Percentiles rank a stretch among this genome's conserved stretches.
These are phyloP conservation scores for Starmerella davenportii DNA, from an alignment of 805 yeast species.

Conservation along the genomic window DNA sequence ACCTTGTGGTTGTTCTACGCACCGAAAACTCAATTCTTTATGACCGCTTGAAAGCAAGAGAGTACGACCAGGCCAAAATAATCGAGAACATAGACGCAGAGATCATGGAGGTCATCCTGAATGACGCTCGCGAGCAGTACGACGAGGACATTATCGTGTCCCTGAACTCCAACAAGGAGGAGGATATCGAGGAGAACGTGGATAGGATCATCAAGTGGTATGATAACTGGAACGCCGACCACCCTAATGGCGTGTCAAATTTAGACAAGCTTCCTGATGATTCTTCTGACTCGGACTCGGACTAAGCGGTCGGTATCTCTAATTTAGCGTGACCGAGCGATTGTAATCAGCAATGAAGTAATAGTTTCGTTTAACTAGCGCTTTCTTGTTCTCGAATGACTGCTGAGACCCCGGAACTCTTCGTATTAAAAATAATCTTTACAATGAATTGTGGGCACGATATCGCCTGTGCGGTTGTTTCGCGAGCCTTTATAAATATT, in stretches of 20 bases:
- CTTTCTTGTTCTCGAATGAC: no score
- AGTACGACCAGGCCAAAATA: slow-evolving; percentile 63
- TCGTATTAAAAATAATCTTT: no score
- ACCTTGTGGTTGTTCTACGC: slow-evolving; percentile 73
- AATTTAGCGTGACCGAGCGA: neutral
- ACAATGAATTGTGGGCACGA: no score
- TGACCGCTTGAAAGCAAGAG: slow-evolving; percentile 60
- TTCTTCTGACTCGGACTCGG: slow-evolving; percentile 8
- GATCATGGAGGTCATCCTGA: slow-evolving; percentile 78
- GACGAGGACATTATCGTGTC: slow-evolving; percentile 68
- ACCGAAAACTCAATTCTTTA: slow-evolving; percentile 54
- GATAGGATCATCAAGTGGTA: slow-evolving; percentile 61
- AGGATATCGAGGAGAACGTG: slow-evolving; percentile 68
- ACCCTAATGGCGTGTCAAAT: slow-evolving; percentile 16
- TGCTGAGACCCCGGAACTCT: no score
- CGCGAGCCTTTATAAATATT: no score
- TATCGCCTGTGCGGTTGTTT: no score
- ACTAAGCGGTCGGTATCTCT: neutral
- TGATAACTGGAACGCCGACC: slow-evolving; percentile 45
- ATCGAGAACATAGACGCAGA: slow-evolving; percentile 91
- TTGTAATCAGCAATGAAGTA: no score
- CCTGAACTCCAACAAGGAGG: slow-evolving; percentile 50
- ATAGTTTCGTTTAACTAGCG: neutral
- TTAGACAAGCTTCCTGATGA: slow-evolving; percentile 9
- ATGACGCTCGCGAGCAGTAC: slow-evolving; percentile 75